Conservation (phyloP, 1,284 basidiomycete species). For the Cronartium quercuum region DNA sequence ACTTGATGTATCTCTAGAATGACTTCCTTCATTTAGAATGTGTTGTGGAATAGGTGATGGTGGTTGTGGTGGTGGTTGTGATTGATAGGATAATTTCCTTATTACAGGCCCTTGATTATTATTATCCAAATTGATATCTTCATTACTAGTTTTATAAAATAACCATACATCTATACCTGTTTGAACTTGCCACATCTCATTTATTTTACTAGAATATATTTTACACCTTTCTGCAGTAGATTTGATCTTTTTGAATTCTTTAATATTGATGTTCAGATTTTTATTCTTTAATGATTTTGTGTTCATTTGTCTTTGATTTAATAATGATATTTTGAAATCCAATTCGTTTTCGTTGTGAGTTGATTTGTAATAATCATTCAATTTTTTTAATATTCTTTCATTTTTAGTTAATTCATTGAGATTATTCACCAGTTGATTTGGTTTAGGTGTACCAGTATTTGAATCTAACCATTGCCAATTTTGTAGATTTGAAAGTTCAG, state of each 20-base stretch:
- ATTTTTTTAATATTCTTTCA: neutral
- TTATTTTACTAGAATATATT: constrained; percentile 14
- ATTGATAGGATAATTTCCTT: neutral
- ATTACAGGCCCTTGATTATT: neutral
- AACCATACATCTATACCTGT: constrained; percentile 29
- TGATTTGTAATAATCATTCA: constrained; percentile 20
- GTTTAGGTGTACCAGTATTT: neutral
- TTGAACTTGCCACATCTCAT: constrained; percentile 5
- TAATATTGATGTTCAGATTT: constrained; percentile 4
- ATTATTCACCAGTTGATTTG: neutral
- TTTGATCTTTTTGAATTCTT: constrained; percentile 24
- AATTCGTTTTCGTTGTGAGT: neutral
- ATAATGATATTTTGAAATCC: neutral
- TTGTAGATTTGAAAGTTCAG: constrained; percentile 10
- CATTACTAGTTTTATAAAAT: constrained; percentile 12
- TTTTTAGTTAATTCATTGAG: neutral
- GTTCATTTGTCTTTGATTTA: constrained; percentile 13
- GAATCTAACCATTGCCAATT: constrained; percentile 37
- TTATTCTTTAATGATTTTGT: neutral
- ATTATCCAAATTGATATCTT: neutral
- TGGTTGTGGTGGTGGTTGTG: neutral
- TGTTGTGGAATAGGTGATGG: constrained; percentile 8
- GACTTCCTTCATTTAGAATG: too few relatives aligned
- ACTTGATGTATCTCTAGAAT: constrained; percentile 12
- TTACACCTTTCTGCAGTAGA: constrained; percentile 6